Evolutionary conservation across 2,329 filamentous ascomycete genomes (phyloP).

Genomic region (Claviceps lovelessii): DNA sequence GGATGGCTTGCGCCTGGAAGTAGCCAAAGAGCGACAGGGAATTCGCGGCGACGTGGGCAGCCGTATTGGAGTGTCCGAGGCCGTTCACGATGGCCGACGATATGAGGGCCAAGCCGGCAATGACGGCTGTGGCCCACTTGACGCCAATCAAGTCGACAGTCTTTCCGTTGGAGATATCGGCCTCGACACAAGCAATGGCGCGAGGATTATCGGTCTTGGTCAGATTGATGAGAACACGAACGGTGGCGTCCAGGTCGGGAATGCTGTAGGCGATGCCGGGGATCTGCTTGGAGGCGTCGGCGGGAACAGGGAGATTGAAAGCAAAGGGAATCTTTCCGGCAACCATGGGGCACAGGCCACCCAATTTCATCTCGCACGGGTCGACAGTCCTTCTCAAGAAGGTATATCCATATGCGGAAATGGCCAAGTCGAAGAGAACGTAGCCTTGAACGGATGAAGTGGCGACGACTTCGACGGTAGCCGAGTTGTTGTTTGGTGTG

Average conservation of each 20-base stretch:
- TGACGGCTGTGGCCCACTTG: conserved; percentile 78
- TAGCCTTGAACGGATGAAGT: conserved; percentile 71
- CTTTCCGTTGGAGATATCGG: conserved; percentile 76
- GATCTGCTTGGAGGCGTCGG: conserved; percentile 46
- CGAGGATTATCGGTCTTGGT: conserved; percentile 36
- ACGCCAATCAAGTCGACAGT: conserved; percentile 81
- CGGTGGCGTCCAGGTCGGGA: conserved; percentile 77
- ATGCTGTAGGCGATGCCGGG: conserved; percentile 79
- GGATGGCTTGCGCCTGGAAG: conserved; percentile 86
- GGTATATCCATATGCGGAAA: conserved; percentile 71
- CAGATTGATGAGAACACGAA: conserved; percentile 67
- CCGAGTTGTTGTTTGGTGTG: conserved; percentile 58
- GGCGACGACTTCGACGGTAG: conserved; percentile 62
- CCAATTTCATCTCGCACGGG: conserved; percentile 57
- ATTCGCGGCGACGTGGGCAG: conserved; percentile 86
- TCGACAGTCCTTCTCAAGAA: conserved; percentile 54
- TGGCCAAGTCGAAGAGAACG: conserved; percentile 60
- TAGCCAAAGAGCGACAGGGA: conserved; percentile 88
- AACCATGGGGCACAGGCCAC: conserved; percentile 81
- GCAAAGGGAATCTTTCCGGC: conserved; percentile 64
- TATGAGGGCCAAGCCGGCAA: conserved; percentile 69
- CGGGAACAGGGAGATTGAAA: conserved; percentile 50
- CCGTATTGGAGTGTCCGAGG: conserved; percentile 82
- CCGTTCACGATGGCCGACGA: conserved; percentile 82
- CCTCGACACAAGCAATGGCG: conserved; percentile 74